Evolutionary conservation across 2,329 filamentous ascomycete genomes (phyloP).

Genomic region (Daldinia sp.): DNA sequence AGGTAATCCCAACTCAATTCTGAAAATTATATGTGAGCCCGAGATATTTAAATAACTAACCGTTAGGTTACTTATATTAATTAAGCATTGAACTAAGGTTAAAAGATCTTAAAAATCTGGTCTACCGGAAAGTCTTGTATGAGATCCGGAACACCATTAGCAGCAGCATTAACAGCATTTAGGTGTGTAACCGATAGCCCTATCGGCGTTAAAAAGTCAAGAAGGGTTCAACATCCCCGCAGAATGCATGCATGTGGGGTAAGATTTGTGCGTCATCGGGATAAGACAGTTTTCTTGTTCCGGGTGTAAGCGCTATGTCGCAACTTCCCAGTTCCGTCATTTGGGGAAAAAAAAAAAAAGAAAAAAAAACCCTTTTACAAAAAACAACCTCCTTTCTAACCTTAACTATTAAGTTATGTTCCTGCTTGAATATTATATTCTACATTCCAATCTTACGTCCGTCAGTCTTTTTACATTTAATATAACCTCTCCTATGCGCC

Average conservation of each 20-base stretch:
- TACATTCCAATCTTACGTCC: not conserved
- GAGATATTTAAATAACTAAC: too few species aligned
- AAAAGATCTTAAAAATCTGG: not conserved
- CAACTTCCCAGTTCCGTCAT: constrained; percentile 17
- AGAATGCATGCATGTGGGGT: constrained; percentile 34
- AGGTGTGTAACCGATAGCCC: constrained; percentile 19
- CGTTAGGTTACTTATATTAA: too few species aligned
- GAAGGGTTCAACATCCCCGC: constrained; percentile 28
- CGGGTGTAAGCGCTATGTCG: constrained; percentile 11
- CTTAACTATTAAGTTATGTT: not conserved
- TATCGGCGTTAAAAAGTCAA: constrained; percentile 15
- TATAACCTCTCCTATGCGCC: not conserved
- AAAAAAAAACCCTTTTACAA: constrained; percentile 22
- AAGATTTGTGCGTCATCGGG: constrained; percentile 33
- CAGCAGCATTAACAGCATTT: too few species aligned
- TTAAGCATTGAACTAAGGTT: too few species aligned
- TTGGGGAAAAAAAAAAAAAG: too few species aligned
- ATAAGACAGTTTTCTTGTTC: constrained; percentile 10
- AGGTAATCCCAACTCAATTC: not conserved
- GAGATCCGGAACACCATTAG: not conserved
- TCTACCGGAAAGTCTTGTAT: not conserved
- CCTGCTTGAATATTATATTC: not conserved
- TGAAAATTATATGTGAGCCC: not conserved
- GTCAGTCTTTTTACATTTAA: not conserved
- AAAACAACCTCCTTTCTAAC: not conserved